A percentile compares a stretch with the other conserved stretches of the same genome.
Evolutionary conservation across 768 basidiomycete genomes (phyloP).

Genomic region (Aureoboletus auriporus): DNA sequence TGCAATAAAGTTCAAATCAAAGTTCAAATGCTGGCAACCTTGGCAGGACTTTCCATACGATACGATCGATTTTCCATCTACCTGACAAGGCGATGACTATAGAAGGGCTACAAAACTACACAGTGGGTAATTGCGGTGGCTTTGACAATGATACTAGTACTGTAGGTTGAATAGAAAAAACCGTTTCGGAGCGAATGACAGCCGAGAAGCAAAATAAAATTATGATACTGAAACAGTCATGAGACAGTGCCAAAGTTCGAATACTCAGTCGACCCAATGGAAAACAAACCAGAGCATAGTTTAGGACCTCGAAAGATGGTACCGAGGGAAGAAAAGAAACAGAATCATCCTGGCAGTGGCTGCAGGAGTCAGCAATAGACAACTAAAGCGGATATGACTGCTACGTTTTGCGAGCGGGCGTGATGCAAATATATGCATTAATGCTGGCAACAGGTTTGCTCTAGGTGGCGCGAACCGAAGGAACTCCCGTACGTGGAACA

Average conservation of each 20-base stretch:
- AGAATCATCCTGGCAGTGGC: conserved; percentile 5
- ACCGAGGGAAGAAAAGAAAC: conserved; percentile 12
- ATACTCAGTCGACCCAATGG: conserved; percentile 20
- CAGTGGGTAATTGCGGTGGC: conserved; percentile 30
- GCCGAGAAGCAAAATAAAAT: conserved; percentile 23
- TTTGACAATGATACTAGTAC: conserved; percentile 29
- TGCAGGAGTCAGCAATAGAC: background rate
- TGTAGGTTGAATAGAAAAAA: conserved; percentile 18
- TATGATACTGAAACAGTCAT: conserved; percentile 28
- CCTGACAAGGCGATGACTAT: conserved; percentile 1
- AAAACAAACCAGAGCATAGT: conserved; percentile 20
- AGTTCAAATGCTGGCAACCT: too few species aligned
- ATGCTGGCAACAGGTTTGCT: conserved; percentile 8
- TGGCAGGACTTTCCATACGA: too few species aligned
- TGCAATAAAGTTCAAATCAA: too few species aligned
- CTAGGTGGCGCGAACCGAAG: conserved; percentile 24
- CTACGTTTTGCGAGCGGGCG: conserved; percentile 3
- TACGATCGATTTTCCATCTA: too few species aligned
- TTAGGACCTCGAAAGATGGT: conserved; percentile 16
- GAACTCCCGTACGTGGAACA: conserved; percentile 6
- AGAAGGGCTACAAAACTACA: conserved; percentile 35
- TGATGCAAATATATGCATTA: conserved; percentile 20
- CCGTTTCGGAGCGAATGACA: conserved; percentile 15
- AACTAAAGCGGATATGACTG: conserved; percentile 1
- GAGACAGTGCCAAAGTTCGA: conserved; percentile 20